Evolutionary conservation across 208 protist genomes (phyloP), one percentile per base, ranked within the genome.

Genomic region (Spongospora subterranea): DNA sequence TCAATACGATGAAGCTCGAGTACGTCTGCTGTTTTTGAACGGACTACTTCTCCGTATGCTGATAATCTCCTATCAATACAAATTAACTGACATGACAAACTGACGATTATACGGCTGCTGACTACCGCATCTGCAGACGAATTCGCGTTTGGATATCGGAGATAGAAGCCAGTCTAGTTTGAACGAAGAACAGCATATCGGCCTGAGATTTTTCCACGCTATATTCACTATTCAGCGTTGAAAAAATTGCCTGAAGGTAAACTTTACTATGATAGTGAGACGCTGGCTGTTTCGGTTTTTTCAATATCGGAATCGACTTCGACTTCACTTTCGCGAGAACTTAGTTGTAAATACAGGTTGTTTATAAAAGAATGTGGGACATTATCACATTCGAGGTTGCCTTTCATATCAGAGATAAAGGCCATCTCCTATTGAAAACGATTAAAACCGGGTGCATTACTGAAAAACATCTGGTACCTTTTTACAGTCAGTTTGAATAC

Each of bases 91-190:
- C 6, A 82, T 82, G 71, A 82, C 6, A 20, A 35, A 6, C 71
- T 45, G 13, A 82, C 11, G 71, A 6, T 43, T 45, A 43, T 20
- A 82, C 71, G 71, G 35, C n/a, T 20, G 40, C 71, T 43, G 6
- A n/a, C 6, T 45, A 82, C 71, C 17, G 6, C 35, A n/a, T 43
- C 71, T 60, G 13, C 6, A 29, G 50, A 60, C 50, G 71, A 45
- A 82, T 82, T 82, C n/a, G n/a, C 6, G 71, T 82, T 82, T 82
- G 35, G 13, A 82, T 35, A 43, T 82, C 71, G n/a, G 71, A 82
- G 35, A 82, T n/a, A 43, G 71, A 35, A 35, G 17, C 17, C 6
- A 82, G 71, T n/a, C 71, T 6, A n/a, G 6, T 43, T 6, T 35
- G 40, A 35, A 82, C n/a, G 35, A 82, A 45, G 13, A 40, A 6